Evolutionary conservation across 2,329 filamentous ascomycete species (phyloP).

Genomic region (Alternaria sp.): DNA sequence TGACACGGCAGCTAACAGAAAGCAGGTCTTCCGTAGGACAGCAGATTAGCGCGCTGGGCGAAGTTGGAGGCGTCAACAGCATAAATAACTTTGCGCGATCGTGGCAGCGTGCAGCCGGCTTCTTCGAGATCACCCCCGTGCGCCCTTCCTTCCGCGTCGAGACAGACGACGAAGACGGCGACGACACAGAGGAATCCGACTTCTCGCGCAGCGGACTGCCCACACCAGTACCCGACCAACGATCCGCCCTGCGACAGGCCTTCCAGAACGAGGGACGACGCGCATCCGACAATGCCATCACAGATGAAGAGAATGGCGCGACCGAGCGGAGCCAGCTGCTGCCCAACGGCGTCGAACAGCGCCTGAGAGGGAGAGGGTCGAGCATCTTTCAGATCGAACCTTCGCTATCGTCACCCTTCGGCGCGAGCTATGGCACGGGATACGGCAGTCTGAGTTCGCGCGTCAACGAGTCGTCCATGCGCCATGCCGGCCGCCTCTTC

Average conservation of each 20-base stretch:
- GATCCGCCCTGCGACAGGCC: constrained; percentile 51
- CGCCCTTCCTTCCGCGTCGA: constrained; percentile 71
- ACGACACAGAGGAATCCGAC: constrained; percentile 36
- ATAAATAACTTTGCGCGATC: constrained; percentile 92
- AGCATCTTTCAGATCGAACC: constrained; percentile 58
- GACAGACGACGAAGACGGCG: constrained; percentile 33
- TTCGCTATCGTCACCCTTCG: constrained; percentile 69
- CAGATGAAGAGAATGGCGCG: constrained; percentile 42
- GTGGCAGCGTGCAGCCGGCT: constrained; percentile 88
- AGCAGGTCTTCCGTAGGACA: constrained; percentile 57
- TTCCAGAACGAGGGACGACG: constrained; percentile 46
- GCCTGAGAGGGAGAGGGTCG: constrained; percentile 46
- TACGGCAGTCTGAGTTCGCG: constrained; percentile 66
- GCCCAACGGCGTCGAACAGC: constrained; percentile 34
- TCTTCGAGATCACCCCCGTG: constrained; percentile 84
- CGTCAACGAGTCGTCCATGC: constrained; percentile 63
- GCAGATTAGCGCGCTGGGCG: constrained; percentile 60
- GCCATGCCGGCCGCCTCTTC: constrained; percentile 61
- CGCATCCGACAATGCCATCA: constrained; percentile 47
- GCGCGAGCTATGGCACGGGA: constrained; percentile 72
- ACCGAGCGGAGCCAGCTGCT: constrained; percentile 41
- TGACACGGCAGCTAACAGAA: constrained; percentile 6
- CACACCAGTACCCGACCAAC: constrained; percentile 43
- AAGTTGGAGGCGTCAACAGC: constrained; percentile 90
- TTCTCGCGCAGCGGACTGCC: constrained; percentile 41